Percentiles rank a stretch among this genome's conserved stretches.
Conservation (phyloP, 805 yeast species). For the Metschnikowia peoriensis region DNA sequence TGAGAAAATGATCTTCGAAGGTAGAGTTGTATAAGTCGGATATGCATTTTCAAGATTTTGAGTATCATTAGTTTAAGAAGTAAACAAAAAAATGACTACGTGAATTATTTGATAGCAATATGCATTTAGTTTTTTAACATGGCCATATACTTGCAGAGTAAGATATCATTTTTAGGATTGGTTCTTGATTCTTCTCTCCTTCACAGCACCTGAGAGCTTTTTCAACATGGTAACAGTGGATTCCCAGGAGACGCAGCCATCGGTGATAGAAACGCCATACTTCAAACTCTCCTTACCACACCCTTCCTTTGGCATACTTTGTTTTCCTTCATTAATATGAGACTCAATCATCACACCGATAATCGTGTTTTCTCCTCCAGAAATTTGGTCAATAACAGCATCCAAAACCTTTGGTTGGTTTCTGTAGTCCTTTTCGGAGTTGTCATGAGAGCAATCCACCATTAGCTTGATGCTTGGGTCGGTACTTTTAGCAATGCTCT, state of each 20-base stretch:
- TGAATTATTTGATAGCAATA: no score
- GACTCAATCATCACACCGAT: slow-evolving; percentile 98
- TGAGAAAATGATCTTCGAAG: no score
- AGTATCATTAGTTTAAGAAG: no score
- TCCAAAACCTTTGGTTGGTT: slow-evolving; percentile 91
- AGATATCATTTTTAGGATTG: background rate
- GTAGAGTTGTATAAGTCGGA: no score
- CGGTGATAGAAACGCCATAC: slow-evolving; percentile 96
- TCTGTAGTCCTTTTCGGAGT: slow-evolving; percentile 83
- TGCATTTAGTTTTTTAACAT: no score
- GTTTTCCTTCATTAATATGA: slow-evolving; percentile 89
- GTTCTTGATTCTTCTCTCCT: slow-evolving; percentile 46
- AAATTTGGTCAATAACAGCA: slow-evolving; percentile 73
- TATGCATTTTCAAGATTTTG: no score
- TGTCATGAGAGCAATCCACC: slow-evolving; percentile 98
- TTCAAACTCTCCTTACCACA: slow-evolving; percentile 72
- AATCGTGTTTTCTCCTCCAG: slow-evolving; percentile 68
- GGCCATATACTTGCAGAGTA: no score
- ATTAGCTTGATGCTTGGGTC: slow-evolving; percentile 57
- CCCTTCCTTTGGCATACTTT: slow-evolving; percentile 60
- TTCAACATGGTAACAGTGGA: slow-evolving; percentile 71
- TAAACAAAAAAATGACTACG: no score
- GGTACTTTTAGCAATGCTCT: slow-evolving; percentile 47
- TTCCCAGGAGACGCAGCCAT: slow-evolving; percentile 93
- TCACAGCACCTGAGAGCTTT: slow-evolving; percentile 75